phyloP scores from a whole-genome alignment of 2,329 filamentous ascomycete species.

The Lachnellula willkommii region DNA sequence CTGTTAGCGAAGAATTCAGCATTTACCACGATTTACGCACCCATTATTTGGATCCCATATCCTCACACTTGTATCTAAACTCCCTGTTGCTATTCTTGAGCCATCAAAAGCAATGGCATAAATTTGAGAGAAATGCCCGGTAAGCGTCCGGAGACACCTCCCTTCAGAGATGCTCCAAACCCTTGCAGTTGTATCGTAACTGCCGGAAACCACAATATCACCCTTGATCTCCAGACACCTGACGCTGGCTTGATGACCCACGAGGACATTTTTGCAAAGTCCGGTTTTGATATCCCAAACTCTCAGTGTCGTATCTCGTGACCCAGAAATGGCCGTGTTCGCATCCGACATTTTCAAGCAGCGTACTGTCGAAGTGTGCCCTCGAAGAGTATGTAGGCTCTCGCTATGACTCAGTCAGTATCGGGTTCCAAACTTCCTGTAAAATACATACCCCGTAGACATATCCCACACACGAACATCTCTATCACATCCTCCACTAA shows the following conservation, averaged over 20 bases:
- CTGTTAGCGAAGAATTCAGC: conserved; percentile 48
- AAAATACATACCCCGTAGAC: conserved; percentile 69
- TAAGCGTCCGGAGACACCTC: conserved; percentile 80
- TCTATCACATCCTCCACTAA: conserved; percentile 92
- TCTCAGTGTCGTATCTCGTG: conserved; percentile 85
- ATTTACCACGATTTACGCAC: conserved; percentile 44
- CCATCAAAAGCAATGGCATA: conserved; percentile 98
- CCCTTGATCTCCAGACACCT: conserved; percentile 93
- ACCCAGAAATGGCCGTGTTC: conserved; percentile 92
- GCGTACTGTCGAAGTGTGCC: conserved; percentile 92
- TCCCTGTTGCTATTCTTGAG: conserved; percentile 86
- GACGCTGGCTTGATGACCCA: conserved; percentile 93
- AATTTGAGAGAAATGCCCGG: conserved; percentile 96
- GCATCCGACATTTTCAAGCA: conserved; percentile 97
- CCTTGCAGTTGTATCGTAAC: conserved; percentile 93
- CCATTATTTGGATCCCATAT: conserved; percentile 93
- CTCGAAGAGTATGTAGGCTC: conserved; percentile 77
- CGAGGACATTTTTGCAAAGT: conserved; percentile 82
- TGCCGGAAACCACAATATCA: conserved; percentile 94
- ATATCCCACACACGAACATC: conserved; percentile 98
- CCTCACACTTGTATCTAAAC: conserved; percentile 90
- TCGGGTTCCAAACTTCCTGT: conserved; percentile 13
- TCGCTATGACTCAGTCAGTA: conserved; percentile 44
- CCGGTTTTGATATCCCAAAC: conserved; percentile 93
- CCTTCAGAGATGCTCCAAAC: conserved; percentile 98